Evolutionary conservation across 2,329 filamentous ascomycete species (phyloP), one percentile per base, ranked within the genome.

Genomic region (Colletotrichum gloeosporioides): DNA sequence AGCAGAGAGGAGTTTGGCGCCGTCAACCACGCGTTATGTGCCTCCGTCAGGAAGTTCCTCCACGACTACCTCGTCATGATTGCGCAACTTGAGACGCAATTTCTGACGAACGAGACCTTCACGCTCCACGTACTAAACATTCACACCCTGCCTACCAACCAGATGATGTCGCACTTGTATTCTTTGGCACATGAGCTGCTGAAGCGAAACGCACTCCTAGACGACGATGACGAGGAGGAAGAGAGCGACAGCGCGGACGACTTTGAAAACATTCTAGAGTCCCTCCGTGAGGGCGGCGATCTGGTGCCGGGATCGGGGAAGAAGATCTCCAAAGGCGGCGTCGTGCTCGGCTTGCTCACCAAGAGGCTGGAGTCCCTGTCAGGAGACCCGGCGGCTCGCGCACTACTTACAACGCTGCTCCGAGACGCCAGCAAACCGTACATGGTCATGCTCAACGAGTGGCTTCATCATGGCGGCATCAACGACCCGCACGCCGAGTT

Each of bases 391-490:
- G 94, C 95, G 1, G 96, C 97, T 25, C 92, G 95, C 78, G 91
- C 93, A 29, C 86, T 99, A 25, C 89, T 99, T 13, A 97, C 95
- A 13, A 94, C 93, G 4, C 86, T 99, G 32, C 85, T 99, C 57
- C 91, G 95, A 72, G 96, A 99, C 84, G 94, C 96, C 2, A 98
- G 96, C 81, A 92, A 94, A 71, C 97, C 97, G 0, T 99, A 99
- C 83, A 98, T 99, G 96, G 91, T 91, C 57, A 99, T 99, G 97
- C 88, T 99, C 77, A 99, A 99, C 81, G 96, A 99, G 84, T 99
- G 97, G 97, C 88, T 99, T 18, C 97, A 99, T 82, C 96, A 98
- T 82, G 97, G 97, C 53, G 95, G 94, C 65, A 99, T 99, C 84
- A 95, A 94, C 81, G 97, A 99, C 83, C 95, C 96, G 1, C 96